Evolutionary conservation across 352 stramenopile species (phyloP).

Genomic region (Globisporangium splendens): DNA sequence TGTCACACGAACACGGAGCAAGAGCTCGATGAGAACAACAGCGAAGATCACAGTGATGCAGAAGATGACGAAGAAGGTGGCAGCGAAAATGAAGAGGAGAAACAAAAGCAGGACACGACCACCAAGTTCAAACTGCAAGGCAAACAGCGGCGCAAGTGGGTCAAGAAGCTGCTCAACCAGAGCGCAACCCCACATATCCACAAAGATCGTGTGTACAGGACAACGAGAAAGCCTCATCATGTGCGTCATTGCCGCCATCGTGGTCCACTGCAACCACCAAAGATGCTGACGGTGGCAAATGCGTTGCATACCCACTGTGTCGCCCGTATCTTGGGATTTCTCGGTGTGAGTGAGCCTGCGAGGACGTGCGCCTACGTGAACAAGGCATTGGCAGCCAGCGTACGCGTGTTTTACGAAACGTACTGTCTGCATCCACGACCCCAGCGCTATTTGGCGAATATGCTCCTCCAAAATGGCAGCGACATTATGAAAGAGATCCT

Average conservation of each 20-base stretch:
- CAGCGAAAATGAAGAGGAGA: not conserved
- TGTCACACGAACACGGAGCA: not conserved
- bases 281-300: conserved; percentile 23
- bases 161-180: conserved; percentile 11
- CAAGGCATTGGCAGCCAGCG: conserved; percentile 20
- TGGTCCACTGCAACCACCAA: conserved; percentile 7
- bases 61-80: not conserved
- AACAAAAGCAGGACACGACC: not conserved
- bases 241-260: too few species aligned
- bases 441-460: conserved; percentile 27
- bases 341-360: conserved; percentile 26
- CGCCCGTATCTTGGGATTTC: conserved; percentile 35
- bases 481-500: conserved; percentile 25
- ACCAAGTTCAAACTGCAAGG: not conserved
- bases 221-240: conserved; percentile 1
- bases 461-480: conserved; percentile 7
- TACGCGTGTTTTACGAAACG: conserved; percentile 33
- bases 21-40: not conserved
- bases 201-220: conserved; percentile 1
- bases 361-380: conserved; percentile 32
- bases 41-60: not conserved
- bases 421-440: conserved; percentile 38
- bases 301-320: conserved; percentile 19
- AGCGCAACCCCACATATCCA: conserved; percentile 1
- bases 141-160: conserved; percentile 2